Base-by-base conservation (phyloP, 345 rosid genomes). In the Lumnitzera racemosa region DNA sequence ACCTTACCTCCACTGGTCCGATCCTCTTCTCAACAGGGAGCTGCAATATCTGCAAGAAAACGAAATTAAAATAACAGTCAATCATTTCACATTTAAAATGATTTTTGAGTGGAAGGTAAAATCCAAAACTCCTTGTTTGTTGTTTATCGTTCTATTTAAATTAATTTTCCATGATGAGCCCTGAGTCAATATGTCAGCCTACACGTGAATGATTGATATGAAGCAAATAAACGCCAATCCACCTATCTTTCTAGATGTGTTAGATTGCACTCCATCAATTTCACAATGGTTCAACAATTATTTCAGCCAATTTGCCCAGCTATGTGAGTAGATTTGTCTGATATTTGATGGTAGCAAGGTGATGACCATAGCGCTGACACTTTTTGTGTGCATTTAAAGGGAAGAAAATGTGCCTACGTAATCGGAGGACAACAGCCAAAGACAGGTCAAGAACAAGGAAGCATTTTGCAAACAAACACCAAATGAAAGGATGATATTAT, bases 31-130 rank as follows among this genome's bases (percentile, higher is more conserved):
- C 77, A 15, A 23, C 12, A 0, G 85, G 81, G 56, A 83, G 59
- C 59, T 62, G 64, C 50, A 73, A 14, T 46, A 88, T 59, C 96
- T 87, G 43, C 43, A 36, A 85, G 27, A 71, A 78, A 63, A 65
- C 49, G 41, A 24, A 24, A 50, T 9, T 14, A 15, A 24, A 23
- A 29, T 46, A 14, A 36, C 14, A 67, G 51, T 43, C n/a, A 12
- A 46, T 49, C 15, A 29, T 23, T 36, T 36, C 11, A 36, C 9
- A 36, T 4, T 9, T 36, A 36, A 36, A 36, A 36, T 36, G 43
- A 9, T 36, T 69, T 55, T 36, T 36, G 43, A 36, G 43, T 9
- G 11, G 9, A 36, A 36, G 43, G 43, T 36, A 4, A 1, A 36
- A 36, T 5, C 7, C 10, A 36, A 36, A 36, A 36, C 7, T 36